Percentiles rank a stretch among this genome's conserved stretches.
phyloP scores from a whole-genome alignment of 2,329 filamentous ascomycete species.

The Aspergillus ochraceus region DNA sequence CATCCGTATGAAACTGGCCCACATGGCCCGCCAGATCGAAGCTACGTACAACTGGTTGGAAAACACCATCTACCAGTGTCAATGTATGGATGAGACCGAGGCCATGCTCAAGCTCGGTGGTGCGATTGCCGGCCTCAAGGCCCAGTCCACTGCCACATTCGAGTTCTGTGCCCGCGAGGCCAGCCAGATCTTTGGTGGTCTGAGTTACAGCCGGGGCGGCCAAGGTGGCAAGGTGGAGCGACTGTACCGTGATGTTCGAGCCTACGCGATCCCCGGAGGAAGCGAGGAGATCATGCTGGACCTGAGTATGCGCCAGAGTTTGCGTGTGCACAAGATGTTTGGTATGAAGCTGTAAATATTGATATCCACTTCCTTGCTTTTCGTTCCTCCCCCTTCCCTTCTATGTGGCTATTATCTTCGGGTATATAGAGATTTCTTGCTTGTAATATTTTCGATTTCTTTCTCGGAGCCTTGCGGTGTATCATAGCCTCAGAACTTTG shows the following conservation, averaged over 20 bases:
- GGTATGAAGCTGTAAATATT: constrained; percentile 84
- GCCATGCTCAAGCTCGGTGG: constrained; percentile 95
- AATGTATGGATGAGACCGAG: constrained; percentile 90
- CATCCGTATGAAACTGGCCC: constrained; percentile 94
- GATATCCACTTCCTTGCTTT: neutral
- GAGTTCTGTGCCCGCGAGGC: constrained; percentile 98
- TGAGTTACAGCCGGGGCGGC: constrained; percentile 88
- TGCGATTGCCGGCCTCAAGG: constrained; percentile 90
- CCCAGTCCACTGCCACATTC: constrained; percentile 89
- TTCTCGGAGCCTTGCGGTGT: neutral
- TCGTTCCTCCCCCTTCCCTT: constrained; percentile 6
- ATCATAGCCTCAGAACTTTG: neutral
- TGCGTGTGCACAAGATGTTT: constrained; percentile 84
- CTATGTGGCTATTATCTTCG: neutral
- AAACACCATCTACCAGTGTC: constrained; percentile 88
- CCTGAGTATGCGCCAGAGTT: constrained; percentile 84
- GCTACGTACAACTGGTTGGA: constrained; percentile 97
- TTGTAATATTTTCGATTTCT: neutral
- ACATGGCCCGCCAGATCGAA: constrained; percentile 98
- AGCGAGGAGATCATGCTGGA: constrained; percentile 99
- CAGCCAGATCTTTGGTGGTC: constrained; percentile 93
- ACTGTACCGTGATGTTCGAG: constrained; percentile 89
- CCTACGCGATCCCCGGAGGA: constrained; percentile 94
- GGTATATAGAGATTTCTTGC: neutral
- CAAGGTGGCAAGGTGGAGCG: constrained; percentile 95